phyloP scores from a whole-genome alignment of 306 rosid species.

The Lablab purpureus region DNA sequence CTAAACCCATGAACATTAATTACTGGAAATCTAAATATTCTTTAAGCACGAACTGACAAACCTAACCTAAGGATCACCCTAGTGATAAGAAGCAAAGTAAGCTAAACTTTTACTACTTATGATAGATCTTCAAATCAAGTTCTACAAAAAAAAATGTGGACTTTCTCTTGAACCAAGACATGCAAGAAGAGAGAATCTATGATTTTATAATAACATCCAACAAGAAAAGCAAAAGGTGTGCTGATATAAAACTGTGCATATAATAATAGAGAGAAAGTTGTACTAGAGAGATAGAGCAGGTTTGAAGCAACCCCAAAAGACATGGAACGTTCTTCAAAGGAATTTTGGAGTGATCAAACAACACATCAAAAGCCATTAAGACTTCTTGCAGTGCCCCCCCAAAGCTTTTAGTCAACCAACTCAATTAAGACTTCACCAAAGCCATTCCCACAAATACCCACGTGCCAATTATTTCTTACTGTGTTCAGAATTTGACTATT shows the following conservation, averaged over 20 bases:
- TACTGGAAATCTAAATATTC: too few relatives aligned
- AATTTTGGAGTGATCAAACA: slow-evolving; percentile 44
- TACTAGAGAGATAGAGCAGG: not conserved
- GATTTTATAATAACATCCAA: slow-evolving; percentile 45
- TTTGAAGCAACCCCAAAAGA: slow-evolving; percentile 22
- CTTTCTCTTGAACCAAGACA: slow-evolving; percentile 79
- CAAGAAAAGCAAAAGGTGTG: slow-evolving; percentile 40
- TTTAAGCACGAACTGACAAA: too few relatives aligned
- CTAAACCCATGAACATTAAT: too few relatives aligned
- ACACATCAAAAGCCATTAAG: slow-evolving; percentile 23
- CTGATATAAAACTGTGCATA: not conserved
- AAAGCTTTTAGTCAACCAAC: slow-evolving; percentile 6
- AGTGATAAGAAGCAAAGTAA: too few relatives aligned
- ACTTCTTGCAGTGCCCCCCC: not conserved
- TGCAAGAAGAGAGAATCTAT: slow-evolving; percentile 46
- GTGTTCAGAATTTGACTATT: not conserved
- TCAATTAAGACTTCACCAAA: not conserved
- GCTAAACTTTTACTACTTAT: too few relatives aligned
- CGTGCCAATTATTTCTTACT: not conserved
- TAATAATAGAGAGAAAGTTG: slow-evolving; percentile 28
- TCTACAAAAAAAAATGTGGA: slow-evolving; percentile 8
- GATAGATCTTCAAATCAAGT: not conserved
- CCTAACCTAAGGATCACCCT: too few relatives aligned
- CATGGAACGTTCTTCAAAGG: slow-evolving; percentile 59
- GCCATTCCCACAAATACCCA: not conserved